Conservation (phyloP, 83 land plant species). For the Picea engelmannii region DNA sequence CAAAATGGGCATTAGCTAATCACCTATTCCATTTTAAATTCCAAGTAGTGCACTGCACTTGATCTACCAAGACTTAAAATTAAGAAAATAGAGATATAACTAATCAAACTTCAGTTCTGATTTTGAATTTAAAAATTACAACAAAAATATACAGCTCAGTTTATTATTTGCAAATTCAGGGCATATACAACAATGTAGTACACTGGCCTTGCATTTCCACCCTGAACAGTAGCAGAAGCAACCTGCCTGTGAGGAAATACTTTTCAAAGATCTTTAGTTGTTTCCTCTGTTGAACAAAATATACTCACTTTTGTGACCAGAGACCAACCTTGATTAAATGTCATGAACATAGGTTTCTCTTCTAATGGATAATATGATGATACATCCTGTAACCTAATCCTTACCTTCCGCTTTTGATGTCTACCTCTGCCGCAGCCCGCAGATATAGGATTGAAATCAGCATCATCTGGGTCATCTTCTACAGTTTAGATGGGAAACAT, state of each 20-base stretch:
- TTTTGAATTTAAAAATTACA: too few species aligned
- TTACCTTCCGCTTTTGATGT: constrained; percentile 24
- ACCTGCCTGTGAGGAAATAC: background rate
- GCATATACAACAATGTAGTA: background rate
- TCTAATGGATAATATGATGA: constrained; percentile 5
- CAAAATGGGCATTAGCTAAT: background rate
- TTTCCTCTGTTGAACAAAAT: background rate
- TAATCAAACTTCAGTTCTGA: background rate
- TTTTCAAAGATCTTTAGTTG: background rate
- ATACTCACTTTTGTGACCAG: background rate
- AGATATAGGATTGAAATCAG: constrained; percentile 85
- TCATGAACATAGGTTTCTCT: background rate
- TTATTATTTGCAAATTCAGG: background rate
- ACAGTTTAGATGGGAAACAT: constrained; percentile 28
- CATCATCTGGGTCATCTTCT: constrained; percentile 98
- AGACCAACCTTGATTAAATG: too few species aligned
- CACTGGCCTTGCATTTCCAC: background rate
- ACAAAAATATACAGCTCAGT: background rate
- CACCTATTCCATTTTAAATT: background rate
- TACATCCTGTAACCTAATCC: background rate
- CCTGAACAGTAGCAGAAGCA: background rate
- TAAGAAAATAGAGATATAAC: background rate
- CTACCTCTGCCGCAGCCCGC: constrained; percentile 28
- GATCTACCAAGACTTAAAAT: background rate
- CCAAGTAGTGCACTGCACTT: background rate